Evolutionary conservation across 176 grass and related monocot species (phyloP).

Genomic region (Alopecurus myosuroides): DNA sequence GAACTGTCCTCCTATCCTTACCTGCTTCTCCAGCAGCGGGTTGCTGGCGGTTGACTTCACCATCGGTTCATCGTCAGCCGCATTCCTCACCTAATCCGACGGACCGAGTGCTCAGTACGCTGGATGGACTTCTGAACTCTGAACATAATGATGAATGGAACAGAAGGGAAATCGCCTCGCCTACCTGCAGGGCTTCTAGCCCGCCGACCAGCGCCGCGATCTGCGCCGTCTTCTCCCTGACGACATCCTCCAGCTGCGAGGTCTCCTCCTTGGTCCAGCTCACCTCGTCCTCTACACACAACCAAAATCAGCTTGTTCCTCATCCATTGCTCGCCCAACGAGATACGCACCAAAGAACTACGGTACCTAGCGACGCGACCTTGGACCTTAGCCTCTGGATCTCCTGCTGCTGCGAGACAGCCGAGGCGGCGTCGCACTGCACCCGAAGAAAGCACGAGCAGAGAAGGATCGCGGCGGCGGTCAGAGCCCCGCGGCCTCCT

Average conservation of each 20-base stretch:
- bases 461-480: conserved; percentile 6
- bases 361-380: conserved; percentile 49
- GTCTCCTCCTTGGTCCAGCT: conserved; percentile 41
- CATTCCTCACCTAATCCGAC: conserved; percentile 13
- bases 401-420: background rate
- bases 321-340: too few species aligned
- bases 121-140: background rate
- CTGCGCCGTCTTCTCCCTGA: conserved; percentile 41
- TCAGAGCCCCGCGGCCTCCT: background rate
- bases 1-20: background rate
- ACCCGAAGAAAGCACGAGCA: background rate
- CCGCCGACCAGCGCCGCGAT: conserved; percentile 32
- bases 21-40: conserved; percentile 35
- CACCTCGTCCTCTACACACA: conserved; percentile 53
- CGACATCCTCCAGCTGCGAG: conserved; percentile 28
- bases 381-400: conserved; percentile 51
- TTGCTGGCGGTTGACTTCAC: conserved; percentile 27
- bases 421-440: background rate
- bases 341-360: too few species aligned
- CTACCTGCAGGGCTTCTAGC: conserved; percentile 49
- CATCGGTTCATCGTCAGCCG: conserved; percentile 30
- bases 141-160: background rate
- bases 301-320: background rate
- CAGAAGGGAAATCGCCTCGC: background rate
- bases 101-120: background rate